Conservation (phyloP, 1,284 basidiomycete genomes). For the Sporisorium reilianum region DNA sequence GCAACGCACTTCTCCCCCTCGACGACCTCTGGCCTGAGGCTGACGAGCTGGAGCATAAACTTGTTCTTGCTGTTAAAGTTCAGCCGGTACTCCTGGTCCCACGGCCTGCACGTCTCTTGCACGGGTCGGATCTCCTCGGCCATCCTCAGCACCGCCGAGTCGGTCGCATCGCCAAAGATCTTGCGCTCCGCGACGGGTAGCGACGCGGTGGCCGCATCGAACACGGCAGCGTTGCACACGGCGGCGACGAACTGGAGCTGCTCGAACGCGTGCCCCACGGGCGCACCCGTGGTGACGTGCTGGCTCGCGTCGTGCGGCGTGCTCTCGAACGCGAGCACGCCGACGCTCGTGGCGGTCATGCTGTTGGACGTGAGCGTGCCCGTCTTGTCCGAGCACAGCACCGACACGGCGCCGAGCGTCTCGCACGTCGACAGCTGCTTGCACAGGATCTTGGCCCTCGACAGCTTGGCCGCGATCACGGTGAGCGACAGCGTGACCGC, state of each 20-base stretch:
- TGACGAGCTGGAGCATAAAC: conserved; percentile 74
- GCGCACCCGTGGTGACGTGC: conserved; percentile 42
- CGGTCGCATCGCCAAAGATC: conserved; percentile 77
- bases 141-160: conserved; percentile 76
- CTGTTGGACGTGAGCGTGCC: conserved; percentile 78
- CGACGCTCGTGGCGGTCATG: conserved; percentile 70
- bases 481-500: conserved; percentile 79
- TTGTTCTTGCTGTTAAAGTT: conserved; percentile 78
- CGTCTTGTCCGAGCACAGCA: conserved; percentile 80
- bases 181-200: conserved; percentile 53
- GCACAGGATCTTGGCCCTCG: conserved; percentile 77
- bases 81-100: conserved; percentile 69
- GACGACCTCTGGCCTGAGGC: conserved; percentile 5
- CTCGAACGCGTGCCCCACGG: conserved; percentile 37
- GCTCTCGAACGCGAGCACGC: conserved; percentile 65
- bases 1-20: conserved; percentile 2
- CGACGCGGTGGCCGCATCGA: conserved; percentile 69
- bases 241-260: conserved; percentile 71
- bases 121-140: conserved; percentile 72
- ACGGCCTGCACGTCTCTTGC: conserved; percentile 61
- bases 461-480: conserved; percentile 80
- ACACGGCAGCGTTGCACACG: conserved; percentile 77
- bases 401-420: conserved; percentile 76
- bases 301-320: conserved; percentile 33
- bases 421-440: conserved; percentile 76